Conservation (phyloP, 768 basidiomycete species). For the Holtermanniella nyarrowii region DNA sequence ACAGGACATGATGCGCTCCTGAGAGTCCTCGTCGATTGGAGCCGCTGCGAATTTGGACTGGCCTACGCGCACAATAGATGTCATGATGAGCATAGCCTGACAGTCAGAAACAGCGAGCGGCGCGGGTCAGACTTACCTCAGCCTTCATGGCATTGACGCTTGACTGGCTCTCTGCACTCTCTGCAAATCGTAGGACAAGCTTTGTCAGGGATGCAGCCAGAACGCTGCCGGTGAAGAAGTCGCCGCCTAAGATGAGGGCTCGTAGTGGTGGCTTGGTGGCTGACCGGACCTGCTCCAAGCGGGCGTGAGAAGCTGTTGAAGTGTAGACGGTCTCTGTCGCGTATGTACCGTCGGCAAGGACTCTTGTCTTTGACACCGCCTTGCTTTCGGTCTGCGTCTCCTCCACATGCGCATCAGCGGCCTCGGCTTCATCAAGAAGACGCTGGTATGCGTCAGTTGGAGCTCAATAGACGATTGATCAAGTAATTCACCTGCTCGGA, state of each 20-base stretch:
- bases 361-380: conserved; percentile 51
- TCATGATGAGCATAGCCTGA: conserved; percentile 95
- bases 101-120: background rate
- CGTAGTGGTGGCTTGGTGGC: conserved; percentile 83
- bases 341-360: conserved; percentile 93
- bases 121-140: conserved; percentile 50
- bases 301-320: conserved; percentile 48
- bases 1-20: conserved; percentile 91
- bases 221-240: conserved; percentile 92
- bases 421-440: conserved; percentile 64
- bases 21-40: conserved; percentile 97
- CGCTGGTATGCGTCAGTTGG: conserved; percentile 30
- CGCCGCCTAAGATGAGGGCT: conserved; percentile 84
- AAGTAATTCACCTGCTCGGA: conserved; percentile 60
- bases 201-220: conserved; percentile 85
- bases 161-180: conserved; percentile 46
- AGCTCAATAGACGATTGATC: background rate
- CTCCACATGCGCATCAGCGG: conserved; percentile 48
- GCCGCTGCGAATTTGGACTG: conserved; percentile 89
- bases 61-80: conserved; percentile 89
- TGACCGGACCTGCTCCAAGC: conserved; percentile 70
- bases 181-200: conserved; percentile 64
- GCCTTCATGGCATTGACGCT: conserved; percentile 68
- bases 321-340: conserved; percentile 88
- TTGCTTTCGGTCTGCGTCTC: conserved; percentile 41